Evolutionary conservation across 345 rosid species (phyloP).

Genomic region (Dovyalis caffra): DNA sequence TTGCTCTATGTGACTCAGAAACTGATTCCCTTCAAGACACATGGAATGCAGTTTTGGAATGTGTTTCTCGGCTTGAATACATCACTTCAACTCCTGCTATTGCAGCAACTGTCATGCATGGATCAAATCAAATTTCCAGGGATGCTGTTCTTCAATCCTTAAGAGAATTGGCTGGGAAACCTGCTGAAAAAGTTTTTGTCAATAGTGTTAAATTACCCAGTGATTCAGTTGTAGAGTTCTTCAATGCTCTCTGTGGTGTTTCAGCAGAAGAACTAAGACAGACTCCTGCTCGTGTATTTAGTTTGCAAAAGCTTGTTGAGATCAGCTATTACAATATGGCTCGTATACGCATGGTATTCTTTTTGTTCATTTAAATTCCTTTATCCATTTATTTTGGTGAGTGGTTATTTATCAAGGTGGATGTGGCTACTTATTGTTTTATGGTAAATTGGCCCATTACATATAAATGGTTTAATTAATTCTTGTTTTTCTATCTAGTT

Average conservation of each 20-base stretch:
- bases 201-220: constrained; percentile 93
- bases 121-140: constrained; percentile 96
- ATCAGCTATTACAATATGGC: constrained; percentile 98
- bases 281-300: constrained; percentile 97
- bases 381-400: neutral
- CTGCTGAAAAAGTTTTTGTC: constrained; percentile 88
- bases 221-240: constrained; percentile 89
- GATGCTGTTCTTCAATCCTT: constrained; percentile 91
- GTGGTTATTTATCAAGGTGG: constrained; percentile 4
- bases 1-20: constrained; percentile 72
- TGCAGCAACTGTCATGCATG: constrained; percentile 92
- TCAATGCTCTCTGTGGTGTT: constrained; percentile 93
- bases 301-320: constrained; percentile 98
- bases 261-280: constrained; percentile 97
- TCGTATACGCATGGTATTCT: constrained; percentile 91
- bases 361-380: constrained; percentile 12
- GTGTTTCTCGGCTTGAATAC: constrained; percentile 95
- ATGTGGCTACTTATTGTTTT: neutral
- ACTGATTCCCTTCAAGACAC: constrained; percentile 87
- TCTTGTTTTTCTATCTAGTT: neutral
- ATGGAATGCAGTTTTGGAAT: constrained; percentile 99
- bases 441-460: constrained; percentile 3
- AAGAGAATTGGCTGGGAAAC: constrained; percentile 90
- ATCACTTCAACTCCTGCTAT: constrained; percentile 85
- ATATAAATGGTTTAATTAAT: neutral